These are phyloP conservation scores for Trichophyton simii DNA, from an alignment of 2,329 filamentous ascomycete species.

Conservation along the genomic window DNA sequence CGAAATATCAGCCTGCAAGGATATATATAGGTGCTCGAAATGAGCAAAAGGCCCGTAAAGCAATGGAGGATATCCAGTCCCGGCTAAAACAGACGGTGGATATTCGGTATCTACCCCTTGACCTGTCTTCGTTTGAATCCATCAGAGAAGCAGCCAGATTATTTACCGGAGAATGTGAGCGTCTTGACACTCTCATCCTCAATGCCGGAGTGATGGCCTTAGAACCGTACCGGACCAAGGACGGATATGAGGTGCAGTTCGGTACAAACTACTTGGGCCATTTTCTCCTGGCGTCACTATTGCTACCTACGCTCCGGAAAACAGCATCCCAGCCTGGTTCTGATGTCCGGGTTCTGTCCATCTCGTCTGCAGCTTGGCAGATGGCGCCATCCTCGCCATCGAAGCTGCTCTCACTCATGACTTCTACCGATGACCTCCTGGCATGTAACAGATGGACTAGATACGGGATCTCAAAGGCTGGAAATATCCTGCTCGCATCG, in stretches of 20 bases:
- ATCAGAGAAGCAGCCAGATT: slow-evolving; percentile 33
- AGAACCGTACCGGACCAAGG: slow-evolving; percentile 25
- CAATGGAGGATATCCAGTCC: slow-evolving; percentile 33
- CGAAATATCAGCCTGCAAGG: slow-evolving; percentile 39
- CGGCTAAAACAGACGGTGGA: slow-evolving; percentile 20
- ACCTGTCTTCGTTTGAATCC: slow-evolving; percentile 40
- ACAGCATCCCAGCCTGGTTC: slow-evolving; percentile 20
- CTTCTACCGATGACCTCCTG: slow-evolving; percentile 26
- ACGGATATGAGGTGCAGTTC: slow-evolving; percentile 35
- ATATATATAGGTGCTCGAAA: slow-evolving; percentile 45
- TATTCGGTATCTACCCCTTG: slow-evolving; percentile 37
- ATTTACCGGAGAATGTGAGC: slow-evolving; percentile 30
- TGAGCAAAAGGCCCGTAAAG: slow-evolving; percentile 30
- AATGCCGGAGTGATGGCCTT: slow-evolving; percentile 39
- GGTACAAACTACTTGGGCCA: slow-evolving; percentile 39
- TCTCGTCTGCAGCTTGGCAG: slow-evolving; percentile 28
- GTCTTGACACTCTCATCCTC: slow-evolving; percentile 35
- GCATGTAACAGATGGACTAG: slow-evolving; percentile 31
- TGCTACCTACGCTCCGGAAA: slow-evolving; percentile 30
- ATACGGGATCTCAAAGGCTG: slow-evolving; percentile 42
- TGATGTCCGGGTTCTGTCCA: slow-evolving; percentile 28
- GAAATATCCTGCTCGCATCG: slow-evolving; percentile 37
- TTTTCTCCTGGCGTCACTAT: slow-evolving; percentile 33
- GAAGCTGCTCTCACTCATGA: slow-evolving; percentile 22
- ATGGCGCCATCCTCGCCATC: slow-evolving; percentile 20